Evolutionary conservation across 1,139 yeast genomes (phyloP).

Genomic region (Zygoascus sp.): DNA sequence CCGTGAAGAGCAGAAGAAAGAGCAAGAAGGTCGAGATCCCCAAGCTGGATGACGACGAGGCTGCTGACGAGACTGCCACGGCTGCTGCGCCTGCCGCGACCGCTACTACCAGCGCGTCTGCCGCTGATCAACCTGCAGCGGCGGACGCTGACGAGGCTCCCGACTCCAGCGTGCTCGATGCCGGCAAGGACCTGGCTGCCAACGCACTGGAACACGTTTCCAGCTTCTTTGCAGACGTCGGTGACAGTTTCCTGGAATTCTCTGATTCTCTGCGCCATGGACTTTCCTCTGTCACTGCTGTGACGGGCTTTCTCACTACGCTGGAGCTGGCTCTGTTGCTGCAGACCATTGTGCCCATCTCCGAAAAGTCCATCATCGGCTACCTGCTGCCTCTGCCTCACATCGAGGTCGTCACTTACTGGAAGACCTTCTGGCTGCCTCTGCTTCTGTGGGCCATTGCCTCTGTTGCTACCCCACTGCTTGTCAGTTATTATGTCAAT

Average conservation of each 20-base stretch:
- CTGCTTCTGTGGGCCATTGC: constrained; percentile 32
- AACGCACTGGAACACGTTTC: constrained; percentile 12
- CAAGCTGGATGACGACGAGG: constrained; percentile 9
- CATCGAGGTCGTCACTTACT: constrained; percentile 17
- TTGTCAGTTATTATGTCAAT: constrained; percentile 31
- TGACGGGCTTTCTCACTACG: constrained; percentile 18
- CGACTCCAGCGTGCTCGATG: neutral
- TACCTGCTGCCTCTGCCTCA: constrained; percentile 15
- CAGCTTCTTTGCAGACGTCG: constrained; percentile 13
- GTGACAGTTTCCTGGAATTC: constrained; percentile 13
- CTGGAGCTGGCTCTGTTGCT: constrained; percentile 21
- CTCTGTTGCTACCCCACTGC: constrained; percentile 41
- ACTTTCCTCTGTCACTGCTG: constrained; percentile 20
- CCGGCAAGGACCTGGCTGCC: constrained; percentile 7
- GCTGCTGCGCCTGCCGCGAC: too few species aligned
- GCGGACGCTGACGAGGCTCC: constrained; percentile 15
- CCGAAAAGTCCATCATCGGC: constrained; percentile 11
- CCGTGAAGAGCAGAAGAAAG: constrained; percentile 23
- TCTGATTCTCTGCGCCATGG: constrained; percentile 19
- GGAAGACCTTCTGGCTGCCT: constrained; percentile 30
- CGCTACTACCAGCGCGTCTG: too few species aligned
- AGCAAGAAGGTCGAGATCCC: constrained; percentile 7
- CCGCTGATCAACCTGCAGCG: constrained; percentile 13
- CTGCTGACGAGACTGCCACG: constrained; percentile 16
- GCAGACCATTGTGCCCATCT: constrained; percentile 14